Percentiles rank a stretch among this genome's conserved stretches.
phyloP scores from a whole-genome alignment of 805 yeast species.

The Lipomyces yamanashiensis region DNA sequence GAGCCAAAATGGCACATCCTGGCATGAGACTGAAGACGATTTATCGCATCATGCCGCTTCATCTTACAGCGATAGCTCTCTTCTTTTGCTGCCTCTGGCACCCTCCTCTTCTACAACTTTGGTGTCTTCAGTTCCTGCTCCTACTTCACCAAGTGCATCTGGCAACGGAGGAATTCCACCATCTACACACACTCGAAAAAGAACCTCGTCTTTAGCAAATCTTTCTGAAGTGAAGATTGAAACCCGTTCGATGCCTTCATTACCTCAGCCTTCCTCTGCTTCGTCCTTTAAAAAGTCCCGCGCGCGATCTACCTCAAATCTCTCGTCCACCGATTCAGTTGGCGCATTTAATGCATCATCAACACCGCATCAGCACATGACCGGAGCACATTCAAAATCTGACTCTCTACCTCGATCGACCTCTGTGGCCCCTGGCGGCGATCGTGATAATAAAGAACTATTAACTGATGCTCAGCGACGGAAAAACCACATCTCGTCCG shows the following conservation, averaged over 20 bases:
- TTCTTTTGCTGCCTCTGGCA: background rate
- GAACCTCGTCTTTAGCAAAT: conserved; percentile 5
- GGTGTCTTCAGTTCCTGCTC: background rate
- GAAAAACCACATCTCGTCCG: conserved; percentile 48
- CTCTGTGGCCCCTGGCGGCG: background rate
- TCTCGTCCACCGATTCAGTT: background rate
- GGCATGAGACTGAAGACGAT: conserved; percentile 1
- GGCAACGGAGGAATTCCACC: background rate
- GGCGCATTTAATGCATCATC: background rate
- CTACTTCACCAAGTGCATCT: background rate
- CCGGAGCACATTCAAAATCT: background rate
- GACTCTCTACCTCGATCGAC: background rate
- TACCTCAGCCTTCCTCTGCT: background rate
- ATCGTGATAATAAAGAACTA: conserved; percentile 36
- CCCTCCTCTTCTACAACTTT: conserved; percentile 4
- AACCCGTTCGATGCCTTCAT: background rate
- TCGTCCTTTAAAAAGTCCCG: background rate
- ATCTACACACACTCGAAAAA: background rate
- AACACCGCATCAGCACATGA: background rate
- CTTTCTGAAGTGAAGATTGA: background rate
- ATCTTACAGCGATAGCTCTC: background rate
- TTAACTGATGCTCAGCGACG: conserved; percentile 48
- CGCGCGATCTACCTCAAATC: background rate
- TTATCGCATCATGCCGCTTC: background rate
- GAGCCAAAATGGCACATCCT: conserved; percentile 23